Evolutionary conservation across 139 green algal genomes (phyloP).

Genomic region (Coelastrella sp.): DNA sequence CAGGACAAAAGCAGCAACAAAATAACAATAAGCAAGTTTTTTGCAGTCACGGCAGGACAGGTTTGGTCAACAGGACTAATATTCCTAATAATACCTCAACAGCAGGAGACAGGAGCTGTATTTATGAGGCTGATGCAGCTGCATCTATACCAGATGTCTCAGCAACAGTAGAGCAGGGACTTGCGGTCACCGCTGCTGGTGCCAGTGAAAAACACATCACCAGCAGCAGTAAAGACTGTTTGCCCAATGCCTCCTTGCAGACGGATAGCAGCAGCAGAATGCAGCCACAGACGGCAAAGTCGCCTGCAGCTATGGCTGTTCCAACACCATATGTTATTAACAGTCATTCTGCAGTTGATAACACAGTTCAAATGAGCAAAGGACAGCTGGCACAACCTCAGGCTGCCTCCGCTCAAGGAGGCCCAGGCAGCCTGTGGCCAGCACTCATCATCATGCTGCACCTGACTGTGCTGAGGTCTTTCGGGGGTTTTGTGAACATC

Average conservation of each 20-base stretch:
- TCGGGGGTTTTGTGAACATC: constrained; percentile 16
- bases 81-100: too few relatives aligned
- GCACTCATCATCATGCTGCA: constrained; percentile 17
- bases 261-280: not conserved
- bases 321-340: not conserved
- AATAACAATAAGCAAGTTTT: too few relatives aligned
- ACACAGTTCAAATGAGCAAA: too few relatives aligned
- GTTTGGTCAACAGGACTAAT: too few relatives aligned
- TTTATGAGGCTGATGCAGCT: not conserved
- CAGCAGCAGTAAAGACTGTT: not conserved
- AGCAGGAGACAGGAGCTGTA: too few relatives aligned
- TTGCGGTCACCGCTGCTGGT: not conserved
- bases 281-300: not conserved
- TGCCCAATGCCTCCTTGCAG: too few relatives aligned
- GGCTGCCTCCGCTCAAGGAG: not conserved
- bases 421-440: constrained; percentile 1
- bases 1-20: too few relatives aligned
- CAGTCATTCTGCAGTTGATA: not conserved
- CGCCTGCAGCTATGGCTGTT: too few relatives aligned
- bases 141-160: not conserved
- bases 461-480: not conserved
- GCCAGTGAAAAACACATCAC: not conserved
- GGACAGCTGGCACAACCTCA: too few relatives aligned
- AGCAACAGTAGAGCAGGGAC: not conserved
- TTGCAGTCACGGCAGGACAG: too few relatives aligned